Evolutionary conservation across 139 green algal species (phyloP), one percentile per base, ranked within the genome.

Genomic region (Trebouxia sp.): DNA sequence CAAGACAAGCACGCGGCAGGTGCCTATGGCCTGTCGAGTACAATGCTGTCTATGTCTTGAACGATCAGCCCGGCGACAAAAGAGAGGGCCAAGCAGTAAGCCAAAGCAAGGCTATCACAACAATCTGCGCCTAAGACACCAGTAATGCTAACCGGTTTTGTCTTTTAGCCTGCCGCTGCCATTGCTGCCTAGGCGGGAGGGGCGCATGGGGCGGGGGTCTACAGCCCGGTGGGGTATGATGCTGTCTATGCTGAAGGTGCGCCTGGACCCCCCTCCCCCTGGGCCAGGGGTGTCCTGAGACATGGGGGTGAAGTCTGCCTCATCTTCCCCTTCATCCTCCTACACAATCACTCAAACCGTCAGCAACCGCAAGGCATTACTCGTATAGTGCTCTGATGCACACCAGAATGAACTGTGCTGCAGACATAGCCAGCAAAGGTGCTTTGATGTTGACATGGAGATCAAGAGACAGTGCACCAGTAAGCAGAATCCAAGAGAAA

Each of bases 261-360:
- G 69, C 22, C 42, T 51, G 15, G 42, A 77, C 14, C 69, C 42
- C 10, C 69, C n/a, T n/a, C n/a, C n/a, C n/a, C n/a, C n/a, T n/a
- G n/a, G n/a, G n/a, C n/a, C 42, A 10, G 39, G 67, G 67, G 35
- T 35, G 39, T 53, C 39, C 42, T 67, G 30, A 37, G 32, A 56
- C 9, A 35, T 53, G 1, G 62, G 78, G 20, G 78, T 75, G 37
- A 62, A 39, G 78, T 83, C 65, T 32, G 41, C 39, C n/a, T 83
- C 78, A 24, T 83, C 78, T 26, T 83, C 78, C 5, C 30, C 65
- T 5, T 77, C 78, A 53, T 83, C 78, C 45, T 83, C 78, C 78
- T 83, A 35, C n/a, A 75, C 38, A 65, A 17, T 35, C 35, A 32
- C 2, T 12, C 66, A 76, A 12, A n/a, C 26, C 32, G 17, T 22